phyloP scores from a whole-genome alignment of 352 stramenopile genomes.

The Pythium phragmiticola region DNA sequence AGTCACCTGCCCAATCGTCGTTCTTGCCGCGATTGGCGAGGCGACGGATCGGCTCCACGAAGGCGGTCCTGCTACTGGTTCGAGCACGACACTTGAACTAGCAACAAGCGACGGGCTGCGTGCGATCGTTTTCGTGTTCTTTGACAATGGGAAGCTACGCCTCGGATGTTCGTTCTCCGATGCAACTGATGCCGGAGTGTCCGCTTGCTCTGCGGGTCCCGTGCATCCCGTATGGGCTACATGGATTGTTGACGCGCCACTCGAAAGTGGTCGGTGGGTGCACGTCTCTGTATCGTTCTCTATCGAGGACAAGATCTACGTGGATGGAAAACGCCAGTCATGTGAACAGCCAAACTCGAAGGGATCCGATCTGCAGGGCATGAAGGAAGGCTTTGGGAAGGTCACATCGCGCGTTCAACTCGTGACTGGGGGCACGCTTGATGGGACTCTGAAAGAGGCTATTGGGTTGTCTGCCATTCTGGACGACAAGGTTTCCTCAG shows the following conservation, averaged over 20 bases:
- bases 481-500: not conserved
- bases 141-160: not conserved
- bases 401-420: conserved; percentile 1
- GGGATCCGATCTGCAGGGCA: not conserved
- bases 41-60: conserved; percentile 1
- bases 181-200: not conserved
- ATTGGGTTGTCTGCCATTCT: not conserved
- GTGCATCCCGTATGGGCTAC: not conserved
- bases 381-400: not conserved
- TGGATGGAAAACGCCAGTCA: not conserved
- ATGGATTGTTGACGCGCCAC: not conserved
- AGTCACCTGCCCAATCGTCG: not conserved
- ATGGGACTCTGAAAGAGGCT: not conserved
- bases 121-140: not conserved
- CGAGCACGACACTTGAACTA: not conserved
- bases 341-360: not conserved
- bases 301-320: not conserved
- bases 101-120: not conserved
- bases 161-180: not conserved
- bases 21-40: conserved; percentile 1
- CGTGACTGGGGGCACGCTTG: not conserved
- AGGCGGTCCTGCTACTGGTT: not conserved
- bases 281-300: not conserved
- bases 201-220: not conserved
- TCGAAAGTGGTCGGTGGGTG: conserved; percentile 2